Percentiles rank a stretch among this genome's conserved stretches.
Conservation (phyloP, 129 eudicot genomes). For the Artemisia tridentata region DNA sequence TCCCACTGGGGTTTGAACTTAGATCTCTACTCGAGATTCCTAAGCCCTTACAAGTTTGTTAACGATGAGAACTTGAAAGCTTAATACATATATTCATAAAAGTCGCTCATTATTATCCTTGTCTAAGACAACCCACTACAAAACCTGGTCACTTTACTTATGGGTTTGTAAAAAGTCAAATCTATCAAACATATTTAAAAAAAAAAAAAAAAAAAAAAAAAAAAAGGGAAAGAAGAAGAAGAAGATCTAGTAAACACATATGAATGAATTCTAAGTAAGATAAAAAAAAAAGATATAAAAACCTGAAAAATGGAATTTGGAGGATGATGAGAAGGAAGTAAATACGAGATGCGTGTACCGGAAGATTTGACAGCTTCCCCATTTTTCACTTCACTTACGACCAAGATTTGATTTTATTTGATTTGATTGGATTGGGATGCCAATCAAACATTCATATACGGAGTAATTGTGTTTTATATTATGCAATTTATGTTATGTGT, state of each 20-base stretch:
- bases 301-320: constrained; percentile 96
- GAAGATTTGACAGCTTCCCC: constrained; percentile 36
- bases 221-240: too few species aligned
- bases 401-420: not conserved
- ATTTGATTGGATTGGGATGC: not conserved
- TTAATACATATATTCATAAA: too few species aligned
- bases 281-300: constrained; percentile 11
- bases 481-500: too few species aligned
- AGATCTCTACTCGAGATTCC: too few species aligned
- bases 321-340: constrained; percentile 77
- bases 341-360: constrained; percentile 52
- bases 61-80: too few species aligned
- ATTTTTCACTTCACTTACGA: constrained; percentile 16
- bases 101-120: too few species aligned
- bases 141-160: too few species aligned
- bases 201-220: too few species aligned
- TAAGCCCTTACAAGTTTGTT: too few species aligned
- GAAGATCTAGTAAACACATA: not conserved
- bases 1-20: too few species aligned
- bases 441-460: not conserved
- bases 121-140: too few species aligned
- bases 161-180: not conserved
- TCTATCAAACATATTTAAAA: not conserved
- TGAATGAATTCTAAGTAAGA: not conserved
- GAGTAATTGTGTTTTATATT: not conserved